Evolutionary conservation across 768 basidiomycete genomes (phyloP).

Genomic region (Xerocomus spinulosus): DNA sequence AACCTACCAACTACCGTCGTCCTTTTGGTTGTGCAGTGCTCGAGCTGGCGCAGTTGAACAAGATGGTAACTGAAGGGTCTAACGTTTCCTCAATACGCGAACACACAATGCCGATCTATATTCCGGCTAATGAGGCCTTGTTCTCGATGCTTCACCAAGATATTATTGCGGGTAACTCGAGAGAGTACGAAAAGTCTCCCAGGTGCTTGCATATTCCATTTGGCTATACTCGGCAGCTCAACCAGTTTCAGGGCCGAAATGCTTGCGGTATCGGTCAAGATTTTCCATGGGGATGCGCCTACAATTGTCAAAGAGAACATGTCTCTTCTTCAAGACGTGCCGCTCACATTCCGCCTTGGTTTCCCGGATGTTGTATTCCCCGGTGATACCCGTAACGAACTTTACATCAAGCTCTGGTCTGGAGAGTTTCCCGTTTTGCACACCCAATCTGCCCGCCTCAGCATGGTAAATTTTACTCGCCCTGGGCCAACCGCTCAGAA

Average conservation of each 20-base stretch:
- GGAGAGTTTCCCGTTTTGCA: slow-evolving; percentile 73
- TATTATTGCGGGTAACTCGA: slow-evolving; percentile 73
- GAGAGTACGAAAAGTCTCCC: slow-evolving; percentile 78
- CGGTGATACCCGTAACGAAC: slow-evolving; percentile 85
- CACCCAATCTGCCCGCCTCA: slow-evolving; percentile 48
- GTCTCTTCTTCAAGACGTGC: slow-evolving; percentile 73
- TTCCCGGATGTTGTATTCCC: slow-evolving; percentile 97
- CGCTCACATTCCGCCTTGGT: slow-evolving; percentile 80
- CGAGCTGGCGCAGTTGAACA: slow-evolving; percentile 72
- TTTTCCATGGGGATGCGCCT: slow-evolving; percentile 77
- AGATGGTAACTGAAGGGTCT: slow-evolving; percentile 58
- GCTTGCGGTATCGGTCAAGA: slow-evolving; percentile 78
- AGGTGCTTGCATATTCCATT: slow-evolving; percentile 45
- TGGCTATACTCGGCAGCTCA: background rate
- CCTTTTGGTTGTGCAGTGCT: slow-evolving; percentile 97
- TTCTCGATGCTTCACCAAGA: slow-evolving; percentile 96
- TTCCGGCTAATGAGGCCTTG: slow-evolving; percentile 74
- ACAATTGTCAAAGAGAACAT: slow-evolving; percentile 81
- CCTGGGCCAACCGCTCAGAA: slow-evolving; percentile 49
- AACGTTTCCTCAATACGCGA: slow-evolving; percentile 68
- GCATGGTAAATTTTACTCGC: slow-evolving; percentile 56
- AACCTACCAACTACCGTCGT: slow-evolving; percentile 59
- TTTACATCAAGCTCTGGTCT: slow-evolving; percentile 95
- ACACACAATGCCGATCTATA: slow-evolving; percentile 82
- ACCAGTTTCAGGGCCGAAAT: slow-evolving; percentile 64